Percentiles rank a stretch among this genome's conserved stretches.
Conservation (phyloP, 73 alveolate species). For the Stentor roeselii region DNA sequence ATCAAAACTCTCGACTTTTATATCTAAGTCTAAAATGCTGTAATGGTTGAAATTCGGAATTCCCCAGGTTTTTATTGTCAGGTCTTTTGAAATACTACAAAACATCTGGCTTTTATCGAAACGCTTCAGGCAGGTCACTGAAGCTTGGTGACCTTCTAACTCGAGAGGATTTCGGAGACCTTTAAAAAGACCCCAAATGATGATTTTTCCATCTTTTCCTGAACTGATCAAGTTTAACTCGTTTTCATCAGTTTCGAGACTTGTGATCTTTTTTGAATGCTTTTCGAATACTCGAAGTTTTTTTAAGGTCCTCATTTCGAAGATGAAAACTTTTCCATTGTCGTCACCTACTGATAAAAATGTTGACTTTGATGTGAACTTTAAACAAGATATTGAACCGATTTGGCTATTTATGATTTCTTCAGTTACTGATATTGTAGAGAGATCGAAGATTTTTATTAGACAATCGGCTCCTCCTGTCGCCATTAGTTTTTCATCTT, state of each 20-base stretch:
- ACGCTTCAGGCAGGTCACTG: background rate
- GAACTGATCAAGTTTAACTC: background rate
- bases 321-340: background rate
- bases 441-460: background rate
- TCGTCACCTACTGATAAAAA: background rate
- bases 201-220: background rate
- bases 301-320: background rate
- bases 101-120: background rate
- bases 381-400: background rate
- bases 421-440: no score
- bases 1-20: no score
- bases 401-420: no score
- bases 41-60: background rate
- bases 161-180: background rate
- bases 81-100: background rate
- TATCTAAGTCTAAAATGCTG: no score
- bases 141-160: background rate
- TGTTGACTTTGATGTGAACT: background rate
- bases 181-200: background rate
- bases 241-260: background rate
- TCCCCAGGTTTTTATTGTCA: background rate
- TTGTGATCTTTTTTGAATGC: background rate
- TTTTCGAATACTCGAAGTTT: background rate
- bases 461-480: background rate
- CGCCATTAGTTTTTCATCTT: background rate